Evolutionary conservation across 331 rosid species (phyloP), one percentile per base, ranked within the genome.

Genomic region (Malus hybrid): DNA sequence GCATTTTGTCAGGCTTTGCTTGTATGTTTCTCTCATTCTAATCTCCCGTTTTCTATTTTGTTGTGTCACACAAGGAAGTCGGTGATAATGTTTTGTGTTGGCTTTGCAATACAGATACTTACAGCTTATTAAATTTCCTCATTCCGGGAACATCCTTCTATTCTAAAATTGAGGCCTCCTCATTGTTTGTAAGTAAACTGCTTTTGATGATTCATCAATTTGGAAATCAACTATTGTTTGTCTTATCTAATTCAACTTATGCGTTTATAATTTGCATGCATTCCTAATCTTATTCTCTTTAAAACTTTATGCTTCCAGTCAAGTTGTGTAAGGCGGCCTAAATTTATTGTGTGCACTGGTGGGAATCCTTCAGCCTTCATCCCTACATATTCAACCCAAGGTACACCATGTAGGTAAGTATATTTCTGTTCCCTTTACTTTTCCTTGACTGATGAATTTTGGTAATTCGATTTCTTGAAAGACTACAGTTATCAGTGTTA

Each of bases 1-100:
- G 99, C 89, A 90, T 94, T 86, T 75, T 94, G 77, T 90, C 99
- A 83, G 99, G 99, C 84, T 91, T 94, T 83, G 96, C 96, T 55
- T 94, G 99, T 91, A 80, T 81, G 95, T 82, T 85, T 80, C 77
- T 57, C 62, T 16, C 78, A 57, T 69, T 73, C 48, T 67, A 73
- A 32, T 57, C 22, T 28, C 22, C 27, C 56, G 14, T 59, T 31
- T 33, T 52, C 48, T 79, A 44, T 54, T 20, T 52, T 61, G 5
- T 28, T 50, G 10, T 77, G 32, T 72, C 70, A 48, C 27, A 57
- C 70, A 52, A 60, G 56, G 46, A 50, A 71, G 80, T 77, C 5
- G 32, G 70, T 75, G 67, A 36, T 57, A 29, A 36, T 72, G 65
- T 73, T 67, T 64, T 64, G 52, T 72, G 65, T 8, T 75, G 20